Evolutionary conservation across 2,329 filamentous ascomycete species (phyloP).

Genomic region (Niveomyces coronatus): DNA sequence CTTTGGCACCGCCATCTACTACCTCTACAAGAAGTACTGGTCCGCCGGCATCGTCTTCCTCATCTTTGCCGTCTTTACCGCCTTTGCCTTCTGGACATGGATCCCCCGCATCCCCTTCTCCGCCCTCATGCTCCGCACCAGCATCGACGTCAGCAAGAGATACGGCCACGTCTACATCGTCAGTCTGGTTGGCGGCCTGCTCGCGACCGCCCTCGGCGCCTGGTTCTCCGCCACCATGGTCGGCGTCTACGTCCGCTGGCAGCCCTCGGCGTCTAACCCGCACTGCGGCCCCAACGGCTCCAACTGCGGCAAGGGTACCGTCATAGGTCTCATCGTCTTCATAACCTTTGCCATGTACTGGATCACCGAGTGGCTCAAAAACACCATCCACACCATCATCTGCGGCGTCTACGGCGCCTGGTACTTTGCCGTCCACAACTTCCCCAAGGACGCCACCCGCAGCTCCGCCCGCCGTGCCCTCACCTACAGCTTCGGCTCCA

Average conservation of each 20-base stretch:
- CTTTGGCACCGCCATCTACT: slow-evolving; percentile 79
- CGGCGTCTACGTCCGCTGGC: slow-evolving; percentile 74
- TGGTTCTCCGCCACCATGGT: slow-evolving; percentile 85
- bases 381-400: slow-evolving; percentile 80
- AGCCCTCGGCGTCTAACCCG: slow-evolving; percentile 47
- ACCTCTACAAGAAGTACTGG: slow-evolving; percentile 66
- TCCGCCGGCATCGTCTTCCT: slow-evolving; percentile 82
- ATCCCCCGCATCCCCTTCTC: slow-evolving; percentile 85
- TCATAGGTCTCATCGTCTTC: slow-evolving; percentile 78
- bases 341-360: slow-evolving; percentile 89
- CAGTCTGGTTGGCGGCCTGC: slow-evolving; percentile 70
- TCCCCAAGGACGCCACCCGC: slow-evolving; percentile 69
- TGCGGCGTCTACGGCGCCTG: slow-evolving; percentile 85
- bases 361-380: slow-evolving; percentile 90
- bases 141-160: slow-evolving; percentile 73
- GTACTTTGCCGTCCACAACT: slow-evolving; percentile 69
- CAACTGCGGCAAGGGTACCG: slow-evolving; percentile 62
- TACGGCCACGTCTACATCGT: slow-evolving; percentile 83
- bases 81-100: slow-evolving; percentile 82
- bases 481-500: slow-evolving; percentile 88
- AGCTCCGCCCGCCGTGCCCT: slow-evolving; percentile 73
- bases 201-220: slow-evolving; percentile 65
- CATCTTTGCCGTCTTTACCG: slow-evolving; percentile 67
- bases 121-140: slow-evolving; percentile 77
- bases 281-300: slow-evolving; percentile 41